Percentiles rank a stretch among this genome's conserved stretches.
Evolutionary conservation across 2,329 filamentous ascomycete genomes (phyloP).

Genomic region (Dactylonectria macrodidyma): DNA sequence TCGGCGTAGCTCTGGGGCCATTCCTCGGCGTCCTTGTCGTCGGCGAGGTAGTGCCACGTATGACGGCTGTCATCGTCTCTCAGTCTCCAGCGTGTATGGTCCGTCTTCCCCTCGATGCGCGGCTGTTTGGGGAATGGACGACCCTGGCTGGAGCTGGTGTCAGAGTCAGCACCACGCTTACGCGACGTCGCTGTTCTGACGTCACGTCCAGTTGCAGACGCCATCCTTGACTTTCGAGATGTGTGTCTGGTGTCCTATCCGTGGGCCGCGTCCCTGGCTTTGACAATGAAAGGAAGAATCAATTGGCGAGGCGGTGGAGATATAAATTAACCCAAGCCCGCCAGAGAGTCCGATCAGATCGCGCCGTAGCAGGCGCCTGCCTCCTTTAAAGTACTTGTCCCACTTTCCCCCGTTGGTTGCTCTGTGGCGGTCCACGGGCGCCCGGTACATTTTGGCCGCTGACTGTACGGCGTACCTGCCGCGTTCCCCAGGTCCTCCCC

Average conservation of each 20-base stretch:
- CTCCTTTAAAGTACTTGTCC: neutral
- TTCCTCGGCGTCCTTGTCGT: conserved; percentile 76
- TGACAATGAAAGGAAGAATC: neutral
- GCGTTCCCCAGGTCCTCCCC: conserved; percentile 22
- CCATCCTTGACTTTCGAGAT: conserved; percentile 42
- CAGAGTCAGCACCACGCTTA: conserved; percentile 61
- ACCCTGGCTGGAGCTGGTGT: conserved; percentile 38
- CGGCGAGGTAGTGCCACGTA: conserved; percentile 93
- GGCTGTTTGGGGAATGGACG: conserved; percentile 60
- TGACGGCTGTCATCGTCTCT: conserved; percentile 87
- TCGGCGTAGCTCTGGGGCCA: conserved; percentile 95
- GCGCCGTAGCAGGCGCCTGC: no score
- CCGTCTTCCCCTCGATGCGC: conserved; percentile 74
- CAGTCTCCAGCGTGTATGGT: conserved; percentile 87
- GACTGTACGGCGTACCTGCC: conserved; percentile 23
- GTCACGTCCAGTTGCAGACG: conserved; percentile 49
- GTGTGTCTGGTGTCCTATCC: neutral
- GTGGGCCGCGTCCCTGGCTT: neutral
- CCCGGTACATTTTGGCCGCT: conserved; percentile 8
- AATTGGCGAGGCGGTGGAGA: conserved; percentile 23
- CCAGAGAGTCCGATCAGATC: neutral
- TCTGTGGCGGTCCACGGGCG: neutral
- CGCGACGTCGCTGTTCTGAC: conserved; percentile 52
- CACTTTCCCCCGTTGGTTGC: conserved; percentile 1
- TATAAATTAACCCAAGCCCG: neutral